These are phyloP conservation scores for Agaricus subrufescens DNA, from an alignment of 768 basidiomycete species.

Conservation along the genomic window DNA sequence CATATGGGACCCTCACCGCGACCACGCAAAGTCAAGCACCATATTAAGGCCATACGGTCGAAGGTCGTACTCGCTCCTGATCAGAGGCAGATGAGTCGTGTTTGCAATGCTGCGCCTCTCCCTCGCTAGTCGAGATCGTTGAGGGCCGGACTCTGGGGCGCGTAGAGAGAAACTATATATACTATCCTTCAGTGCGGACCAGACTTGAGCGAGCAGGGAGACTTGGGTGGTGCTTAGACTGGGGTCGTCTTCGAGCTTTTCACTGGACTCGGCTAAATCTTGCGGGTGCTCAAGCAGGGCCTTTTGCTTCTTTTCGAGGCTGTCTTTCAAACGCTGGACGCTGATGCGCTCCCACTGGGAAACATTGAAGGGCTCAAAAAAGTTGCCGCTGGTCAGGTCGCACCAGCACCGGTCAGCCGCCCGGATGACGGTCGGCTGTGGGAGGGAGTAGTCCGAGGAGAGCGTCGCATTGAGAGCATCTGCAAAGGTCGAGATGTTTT, in stretches of 20 bases:
- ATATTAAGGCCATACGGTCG: conserved; percentile 68
- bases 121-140: background rate
- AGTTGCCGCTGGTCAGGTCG: conserved; percentile 55
- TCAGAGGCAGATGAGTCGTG: conserved; percentile 19
- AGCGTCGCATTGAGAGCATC: conserved; percentile 55
- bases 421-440: conserved; percentile 54
- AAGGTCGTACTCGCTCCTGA: conserved; percentile 62
- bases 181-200: conserved; percentile 12
- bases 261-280: background rate
- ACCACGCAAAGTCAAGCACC: conserved; percentile 74
- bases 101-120: background rate
- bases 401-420: conserved; percentile 85
- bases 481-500: conserved; percentile 68
- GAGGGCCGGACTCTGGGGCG: background rate
- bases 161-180: conserved; percentile 6
- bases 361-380: conserved; percentile 77
- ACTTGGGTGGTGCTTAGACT: background rate
- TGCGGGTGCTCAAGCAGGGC: conserved; percentile 13
- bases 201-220: conserved; percentile 4
- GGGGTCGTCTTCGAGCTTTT: conserved; percentile 3
- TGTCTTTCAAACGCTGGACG: conserved; percentile 41
- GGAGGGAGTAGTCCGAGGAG: conserved; percentile 30
- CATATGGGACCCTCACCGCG: conserved; percentile 9
- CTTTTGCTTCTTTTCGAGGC: conserved; percentile 32
- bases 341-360: conserved; percentile 71